Evolutionary conservation across 768 basidiomycete genomes (phyloP).

Genomic region (Auriculariales sp.): DNA sequence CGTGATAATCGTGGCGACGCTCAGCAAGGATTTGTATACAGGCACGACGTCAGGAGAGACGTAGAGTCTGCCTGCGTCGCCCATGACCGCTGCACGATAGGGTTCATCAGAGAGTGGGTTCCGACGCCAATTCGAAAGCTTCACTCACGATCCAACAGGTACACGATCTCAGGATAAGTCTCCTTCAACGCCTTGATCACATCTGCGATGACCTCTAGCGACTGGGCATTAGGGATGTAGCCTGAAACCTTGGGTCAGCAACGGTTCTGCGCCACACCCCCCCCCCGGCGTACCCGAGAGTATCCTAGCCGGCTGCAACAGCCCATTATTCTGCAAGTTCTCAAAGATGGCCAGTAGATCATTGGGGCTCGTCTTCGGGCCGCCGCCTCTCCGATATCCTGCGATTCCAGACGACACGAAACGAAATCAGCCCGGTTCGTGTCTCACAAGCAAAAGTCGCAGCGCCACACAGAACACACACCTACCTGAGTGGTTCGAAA

Average conservation of each 20-base stretch:
- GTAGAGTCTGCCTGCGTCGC: slow-evolving; percentile 81
- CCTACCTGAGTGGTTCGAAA: slow-evolving; percentile 84
- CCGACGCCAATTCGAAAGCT: background rate
- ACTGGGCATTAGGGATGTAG: slow-evolving; percentile 77
- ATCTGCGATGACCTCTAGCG: slow-evolving; percentile 49
- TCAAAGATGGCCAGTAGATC: slow-evolving; percentile 69
- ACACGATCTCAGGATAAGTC: slow-evolving; percentile 48
- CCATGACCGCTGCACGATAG: slow-evolving; percentile 67
- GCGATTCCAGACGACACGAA: background rate
- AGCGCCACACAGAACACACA: background rate
- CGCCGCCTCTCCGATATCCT: slow-evolving; percentile 79
- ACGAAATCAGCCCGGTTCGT: background rate
- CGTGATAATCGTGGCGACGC: slow-evolving; percentile 84
- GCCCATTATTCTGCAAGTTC: slow-evolving; percentile 57
- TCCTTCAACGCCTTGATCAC: slow-evolving; percentile 47
- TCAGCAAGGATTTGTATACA: slow-evolving; percentile 64
- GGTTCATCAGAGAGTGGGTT: background rate
- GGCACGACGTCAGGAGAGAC: slow-evolving; percentile 80
- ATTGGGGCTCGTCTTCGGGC: slow-evolving; percentile 59
- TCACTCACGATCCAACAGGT: slow-evolving; percentile 80
- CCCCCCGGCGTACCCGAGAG: slow-evolving; percentile 54
- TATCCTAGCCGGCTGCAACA: slow-evolving; percentile 56
- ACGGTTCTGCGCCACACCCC: too few relatives aligned
- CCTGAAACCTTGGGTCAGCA: slow-evolving; percentile 42
- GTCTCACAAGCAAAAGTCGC: background rate